Base-by-base conservation (phyloP, 441 rosid species). In the Adansonia grandidieri region DNA sequence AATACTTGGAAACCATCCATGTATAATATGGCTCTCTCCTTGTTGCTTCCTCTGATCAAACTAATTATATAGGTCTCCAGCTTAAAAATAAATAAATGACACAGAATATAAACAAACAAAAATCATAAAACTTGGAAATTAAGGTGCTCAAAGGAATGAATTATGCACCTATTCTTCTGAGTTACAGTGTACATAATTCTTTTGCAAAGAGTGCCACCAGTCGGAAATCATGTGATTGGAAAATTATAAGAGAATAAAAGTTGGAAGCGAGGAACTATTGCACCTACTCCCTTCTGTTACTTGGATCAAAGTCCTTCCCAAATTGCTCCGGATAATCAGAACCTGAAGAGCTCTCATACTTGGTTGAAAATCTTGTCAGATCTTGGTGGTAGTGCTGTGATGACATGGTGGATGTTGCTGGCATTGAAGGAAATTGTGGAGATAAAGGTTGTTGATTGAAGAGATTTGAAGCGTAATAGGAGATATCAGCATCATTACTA, bases 401-500 rank as follows among this genome's bases (percentile, higher is more conserved):
- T 3, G 73, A 75, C n/a, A n/a, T 32, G 37, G 37, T 32, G 37
- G 37, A 32, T 32, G 37, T 2, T 32, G 37, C 37, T 40, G 80
- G 75, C 28, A 82, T 74, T 17, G 91, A 44, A 22, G 89, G 79
- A 24, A 65, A 80, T 53, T 81, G 78, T 2, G 86, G 84, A 80
- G 86, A 71, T 62, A 42, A 48, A 92, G 37, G 37, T 32, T 32
- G 37, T 32, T 32, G 37, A 32, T 32, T 32, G 37, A 32, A 32
- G 37, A 32, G 90, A 83, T 66, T 91, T 4, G 97, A 92, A 40
- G 91, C 81, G 81, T 86, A 83, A 73, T 82, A 84, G 0, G 90
- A 87, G 58, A 92, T 78, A 83, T 84, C 89, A 24, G 78, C 88
- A 10, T 88, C 94, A 68, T 79, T 86, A 64, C 89, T 85, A 68